These are phyloP conservation scores for Moniliophthora roreri DNA, from an alignment of 1,284 basidiomycete species.

Conservation along the genomic window DNA sequence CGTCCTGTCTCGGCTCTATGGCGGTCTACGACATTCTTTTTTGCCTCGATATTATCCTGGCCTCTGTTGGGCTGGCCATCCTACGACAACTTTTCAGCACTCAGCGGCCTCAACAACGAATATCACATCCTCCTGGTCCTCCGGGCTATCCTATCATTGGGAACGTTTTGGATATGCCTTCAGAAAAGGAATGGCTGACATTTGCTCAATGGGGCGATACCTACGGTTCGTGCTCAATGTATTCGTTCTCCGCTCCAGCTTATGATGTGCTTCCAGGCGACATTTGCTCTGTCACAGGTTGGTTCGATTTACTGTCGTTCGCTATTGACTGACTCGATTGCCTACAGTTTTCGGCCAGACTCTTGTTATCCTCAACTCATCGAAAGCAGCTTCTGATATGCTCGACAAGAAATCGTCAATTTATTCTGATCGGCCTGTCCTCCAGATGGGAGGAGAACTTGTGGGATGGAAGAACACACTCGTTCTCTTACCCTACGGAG, in stretches of 20 bases:
- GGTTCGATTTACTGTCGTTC: not conserved
- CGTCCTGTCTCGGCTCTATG: constrained; percentile 12
- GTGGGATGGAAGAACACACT: constrained; percentile 68
- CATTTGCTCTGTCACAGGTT: constrained; percentile 49
- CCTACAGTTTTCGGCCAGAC: constrained; percentile 52
- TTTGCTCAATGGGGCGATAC: constrained; percentile 54
- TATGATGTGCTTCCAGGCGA: constrained; percentile 36
- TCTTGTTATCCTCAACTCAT: constrained; percentile 59
- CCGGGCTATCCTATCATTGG: constrained; percentile 50
- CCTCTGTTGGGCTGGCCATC: constrained; percentile 31
- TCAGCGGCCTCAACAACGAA: constrained; percentile 16
- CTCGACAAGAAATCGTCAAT: constrained; percentile 68
- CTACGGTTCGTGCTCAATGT: constrained; percentile 35
- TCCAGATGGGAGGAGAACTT: constrained; percentile 48
- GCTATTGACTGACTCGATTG: not conserved
- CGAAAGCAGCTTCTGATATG: constrained; percentile 52
- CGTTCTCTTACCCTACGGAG: constrained; percentile 60
- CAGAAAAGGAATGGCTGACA: constrained; percentile 50
- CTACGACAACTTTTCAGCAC: constrained; percentile 27
- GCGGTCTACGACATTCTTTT: constrained; percentile 28
- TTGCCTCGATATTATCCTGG: constrained; percentile 30
- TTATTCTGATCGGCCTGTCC: constrained; percentile 66
- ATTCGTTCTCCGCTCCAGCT: not conserved
- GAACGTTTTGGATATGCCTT: constrained; percentile 55
- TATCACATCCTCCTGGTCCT: constrained; percentile 49